Base-by-base conservation (phyloP, 148 eudicot genomes). In the Amaranthus hypochondriacus region DNA sequence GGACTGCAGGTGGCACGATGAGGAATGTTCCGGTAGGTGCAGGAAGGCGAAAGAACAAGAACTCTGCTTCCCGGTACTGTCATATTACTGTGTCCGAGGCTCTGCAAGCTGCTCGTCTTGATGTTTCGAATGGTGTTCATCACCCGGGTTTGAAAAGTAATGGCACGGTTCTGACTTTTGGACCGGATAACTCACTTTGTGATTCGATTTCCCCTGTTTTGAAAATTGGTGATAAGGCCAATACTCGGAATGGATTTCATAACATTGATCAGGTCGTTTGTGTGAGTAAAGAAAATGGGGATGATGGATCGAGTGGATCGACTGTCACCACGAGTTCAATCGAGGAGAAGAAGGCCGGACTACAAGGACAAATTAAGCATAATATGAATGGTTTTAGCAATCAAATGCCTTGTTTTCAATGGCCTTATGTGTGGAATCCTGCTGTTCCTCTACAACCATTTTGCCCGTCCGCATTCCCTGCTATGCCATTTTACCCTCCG, bases 1-100 rank as follows among this genome's bases (percentile, higher is more conserved):
- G 98, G 98, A 94, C 98, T 14, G 96, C 98, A 28, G 98, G 98
- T 46, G 98, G 98, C 6, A 87, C 90, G 48, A 94, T 90, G 98
- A 84, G 98, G 83, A 94, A 86, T 47, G 91, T 94, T 42, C 92
- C 97, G 0, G 93, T 94, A 5, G 98, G 98, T 1, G 91, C 98
- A 47, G 98, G 98, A 1, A 89, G 98, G 12, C 86, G 98, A 13
- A 94, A 90, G 87, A 94, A 83, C 80, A 94, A 94, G 88, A 89
- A 77, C 56, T 81, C 90, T n/a, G 73, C 86, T 4, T 77, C 85
- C 0, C 84, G 83, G 56, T 87, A 85, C 62, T 85, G 84, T 47
- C 89, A 90, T 39, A 62, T 90, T 48, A 85, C 88, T 9, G 79
- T 93, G 49, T 83, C 96, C 0, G 89, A 89, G 67, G 90, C 87